Percentiles rank a stretch among this genome's conserved stretches.
Conservation (phyloP, 306 rosid species). For the Citrullus amarus region DNA sequence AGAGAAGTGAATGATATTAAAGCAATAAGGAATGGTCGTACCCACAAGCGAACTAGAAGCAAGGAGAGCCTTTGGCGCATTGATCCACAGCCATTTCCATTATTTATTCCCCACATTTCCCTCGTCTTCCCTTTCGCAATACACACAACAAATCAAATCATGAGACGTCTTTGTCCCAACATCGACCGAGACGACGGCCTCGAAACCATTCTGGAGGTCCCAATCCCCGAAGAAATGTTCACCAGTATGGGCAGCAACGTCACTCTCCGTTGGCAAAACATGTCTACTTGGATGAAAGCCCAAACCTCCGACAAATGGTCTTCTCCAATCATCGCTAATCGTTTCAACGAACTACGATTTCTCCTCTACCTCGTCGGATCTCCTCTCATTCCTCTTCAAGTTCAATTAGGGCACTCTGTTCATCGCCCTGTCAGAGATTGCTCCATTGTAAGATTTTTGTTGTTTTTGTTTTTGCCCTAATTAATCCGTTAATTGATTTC, state of each 20-base stretch:
- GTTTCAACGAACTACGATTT: slow-evolving; percentile 69
- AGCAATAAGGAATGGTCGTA: too few species aligned
- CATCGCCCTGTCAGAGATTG: slow-evolving; percentile 75
- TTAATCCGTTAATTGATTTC: too few species aligned
- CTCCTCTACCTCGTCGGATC: slow-evolving; percentile 92
- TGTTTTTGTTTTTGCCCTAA: too few species aligned
- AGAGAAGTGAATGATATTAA: too few species aligned
- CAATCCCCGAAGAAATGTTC: slow-evolving; percentile 90
- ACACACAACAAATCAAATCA: background rate
- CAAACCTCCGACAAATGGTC: slow-evolving; percentile 67
- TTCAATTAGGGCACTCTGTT: slow-evolving; percentile 62
- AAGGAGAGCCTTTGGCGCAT: slow-evolving; percentile 36
- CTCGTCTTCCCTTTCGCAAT: background rate
- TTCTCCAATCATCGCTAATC: slow-evolving; percentile 45
- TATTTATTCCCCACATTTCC: background rate
- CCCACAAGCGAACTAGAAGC: slow-evolving; percentile 41
- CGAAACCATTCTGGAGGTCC: slow-evolving; percentile 87
- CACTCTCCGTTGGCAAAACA: slow-evolving; percentile 57
- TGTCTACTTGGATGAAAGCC: slow-evolving; percentile 83
- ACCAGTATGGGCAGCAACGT: slow-evolving; percentile 65
- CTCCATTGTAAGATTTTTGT: slow-evolving; percentile 45
- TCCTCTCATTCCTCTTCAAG: slow-evolving; percentile 91
- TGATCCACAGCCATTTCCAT: too few species aligned
- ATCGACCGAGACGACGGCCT: slow-evolving; percentile 73
- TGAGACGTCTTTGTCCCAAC: slow-evolving; percentile 90